Conservation (phyloP, 257 asterid species). For the Nemophila menziesii region DNA sequence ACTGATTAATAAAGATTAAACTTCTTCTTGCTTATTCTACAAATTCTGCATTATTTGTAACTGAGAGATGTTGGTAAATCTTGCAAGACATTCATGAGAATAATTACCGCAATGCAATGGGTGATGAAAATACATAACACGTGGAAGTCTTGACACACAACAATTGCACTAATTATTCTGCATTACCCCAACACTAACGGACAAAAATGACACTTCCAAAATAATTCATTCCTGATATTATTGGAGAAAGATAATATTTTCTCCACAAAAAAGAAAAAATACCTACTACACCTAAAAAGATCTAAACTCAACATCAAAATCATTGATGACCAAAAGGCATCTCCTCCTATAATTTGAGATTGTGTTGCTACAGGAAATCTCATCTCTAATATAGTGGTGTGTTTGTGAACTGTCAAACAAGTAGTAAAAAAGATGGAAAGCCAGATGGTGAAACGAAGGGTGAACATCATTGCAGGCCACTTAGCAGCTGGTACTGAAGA, state of each 20-base stretch:
- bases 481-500: conserved; percentile 43
- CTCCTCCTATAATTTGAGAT: conserved; percentile 10
- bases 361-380: conserved; percentile 6
- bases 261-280: background rate
- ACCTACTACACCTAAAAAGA: conserved; percentile 17
- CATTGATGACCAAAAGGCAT: conserved; percentile 6
- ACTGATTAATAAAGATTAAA: no score
- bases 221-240: conserved; percentile 9
- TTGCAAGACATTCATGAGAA: no score
- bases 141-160: no score
- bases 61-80: no score
- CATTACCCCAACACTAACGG: no score
- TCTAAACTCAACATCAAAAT: conserved; percentile 13
- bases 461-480: conserved; percentile 46
- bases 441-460: conserved; percentile 43
- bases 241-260: conserved; percentile 11
- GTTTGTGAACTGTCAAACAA: background rate
- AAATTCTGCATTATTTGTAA: no score
- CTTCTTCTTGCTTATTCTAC: no score
- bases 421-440: conserved; percentile 39
- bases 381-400: background rate
- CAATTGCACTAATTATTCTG: no score
- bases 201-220: background rate
- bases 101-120: no score
- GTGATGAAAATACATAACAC: no score